Evolutionary conservation across 1,284 basidiomycete species (phyloP), one percentile per base, ranked within the genome.

Genomic region (Trametes pubescens): DNA sequence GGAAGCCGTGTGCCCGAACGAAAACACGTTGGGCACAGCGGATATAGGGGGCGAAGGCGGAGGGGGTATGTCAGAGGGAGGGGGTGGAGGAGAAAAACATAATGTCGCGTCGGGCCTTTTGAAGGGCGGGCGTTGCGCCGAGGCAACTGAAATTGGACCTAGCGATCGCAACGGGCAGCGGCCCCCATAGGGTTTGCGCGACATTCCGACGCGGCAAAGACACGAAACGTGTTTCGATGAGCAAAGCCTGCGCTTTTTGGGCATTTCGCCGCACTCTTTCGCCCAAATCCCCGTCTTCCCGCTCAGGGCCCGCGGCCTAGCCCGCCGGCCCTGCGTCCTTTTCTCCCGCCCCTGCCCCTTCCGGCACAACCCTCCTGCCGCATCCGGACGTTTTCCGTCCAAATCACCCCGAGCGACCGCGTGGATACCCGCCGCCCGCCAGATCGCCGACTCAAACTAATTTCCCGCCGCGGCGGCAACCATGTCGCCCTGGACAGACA

Each of bases 221-320:
- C 82, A 79, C 81, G 76, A 80, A 84, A 83, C 82, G 82, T 83
- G 82, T 84, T 82, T 83, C 83, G 82, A 82, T 79, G 81, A 80
- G 80, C 76, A 74, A 72, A 72, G 63, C 65, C 54, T 70, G 70
- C 73, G 74, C 69, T 74, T 74, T 76, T 77, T 68, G 69, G 69
- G 65, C 65, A 65, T 73, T 66, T 66, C 57, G 61, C 54, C 69
- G 66, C 66, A 71, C 57, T 69, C 69, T 72, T 71, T 67, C 48
- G 62, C 57, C 55, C 49, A 51, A 70, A 68, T 53, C n/a, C 35
- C 48, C 61, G 38, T 32, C 65, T 66, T 67, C 62, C 49, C 59
- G 67, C 68, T 64, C 40, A 43, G 14, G 37, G 64, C 63, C 62
- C 38, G 21, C 55, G 43, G 59, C 59, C 56, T 51, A 13, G 56